Percentiles rank a stretch among this genome's conserved stretches.
phyloP scores from a whole-genome alignment of 2,329 filamentous ascomycete genomes.

The Aspergillus fumigatus region DNA sequence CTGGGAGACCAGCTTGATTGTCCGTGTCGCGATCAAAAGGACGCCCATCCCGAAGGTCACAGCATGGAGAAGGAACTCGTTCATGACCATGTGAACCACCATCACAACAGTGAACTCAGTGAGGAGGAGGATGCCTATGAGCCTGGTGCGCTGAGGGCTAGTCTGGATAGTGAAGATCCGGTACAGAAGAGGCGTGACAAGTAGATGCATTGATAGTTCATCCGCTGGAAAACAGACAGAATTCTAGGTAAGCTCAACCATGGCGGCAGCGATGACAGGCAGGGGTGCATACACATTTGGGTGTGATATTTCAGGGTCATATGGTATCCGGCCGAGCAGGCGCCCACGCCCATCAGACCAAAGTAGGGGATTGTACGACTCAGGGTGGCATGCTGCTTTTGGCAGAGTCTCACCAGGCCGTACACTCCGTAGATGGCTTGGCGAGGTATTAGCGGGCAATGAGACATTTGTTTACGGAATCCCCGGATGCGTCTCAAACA shows the following conservation, averaged over 20 bases:
- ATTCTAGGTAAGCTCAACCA: background rate
- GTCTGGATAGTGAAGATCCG: conserved; percentile 36
- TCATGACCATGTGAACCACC: conserved; percentile 42
- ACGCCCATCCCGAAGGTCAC: conserved; percentile 33
- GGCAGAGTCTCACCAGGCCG: conserved; percentile 27
- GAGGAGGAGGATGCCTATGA: conserved; percentile 17
- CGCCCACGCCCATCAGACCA: conserved; percentile 34
- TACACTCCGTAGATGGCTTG: conserved; percentile 38
- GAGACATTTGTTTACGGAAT: background rate
- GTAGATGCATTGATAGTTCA: conserved; percentile 41
- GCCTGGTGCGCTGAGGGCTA: conserved; percentile 19
- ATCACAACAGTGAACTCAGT: conserved; percentile 31
- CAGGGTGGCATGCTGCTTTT: conserved; percentile 17
- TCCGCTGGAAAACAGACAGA: conserved; percentile 25
- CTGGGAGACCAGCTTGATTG: conserved; percentile 28
- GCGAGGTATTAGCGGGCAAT: background rate
- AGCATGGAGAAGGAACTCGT: conserved; percentile 41
- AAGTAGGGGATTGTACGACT: conserved; percentile 32
- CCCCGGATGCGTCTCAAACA: background rate
- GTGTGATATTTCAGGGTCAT: conserved; percentile 32
- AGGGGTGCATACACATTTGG: conserved; percentile 24
- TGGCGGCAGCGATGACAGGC: background rate
- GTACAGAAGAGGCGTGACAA: conserved; percentile 40
- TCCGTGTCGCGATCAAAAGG: conserved; percentile 30
- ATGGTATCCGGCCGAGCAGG: conserved; percentile 27